Evolutionary conservation across 2,329 filamentous ascomycete genomes (phyloP).

Genomic region (Colletotrichum destructivum): DNA sequence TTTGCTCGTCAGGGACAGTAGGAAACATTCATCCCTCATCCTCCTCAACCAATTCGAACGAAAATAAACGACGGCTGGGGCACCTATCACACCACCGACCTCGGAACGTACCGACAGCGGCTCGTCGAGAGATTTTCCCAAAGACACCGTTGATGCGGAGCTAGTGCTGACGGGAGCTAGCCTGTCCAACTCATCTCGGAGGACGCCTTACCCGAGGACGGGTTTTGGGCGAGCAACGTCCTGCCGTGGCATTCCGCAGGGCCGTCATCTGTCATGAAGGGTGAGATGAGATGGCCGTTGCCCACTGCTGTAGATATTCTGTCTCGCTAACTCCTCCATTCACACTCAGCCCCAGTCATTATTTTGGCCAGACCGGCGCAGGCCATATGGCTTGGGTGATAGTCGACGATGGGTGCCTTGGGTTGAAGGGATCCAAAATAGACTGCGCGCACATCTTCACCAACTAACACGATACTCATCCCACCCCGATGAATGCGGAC

Average conservation of each 20-base stretch:
- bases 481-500: neutral
- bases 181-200: conserved; percentile 20
- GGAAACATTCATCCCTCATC: conserved; percentile 4
- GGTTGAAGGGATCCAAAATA: conserved; percentile 31
- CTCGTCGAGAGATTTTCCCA: neutral
- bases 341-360: conserved; percentile 5
- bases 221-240: neutral
- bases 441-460: conserved; percentile 1
- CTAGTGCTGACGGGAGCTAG: conserved; percentile 27
- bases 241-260: neutral
- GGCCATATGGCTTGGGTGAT: neutral
- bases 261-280: neutral
- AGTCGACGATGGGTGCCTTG: conserved; percentile 23
- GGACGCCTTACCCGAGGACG: conserved; percentile 20
- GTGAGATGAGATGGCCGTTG: conserved; percentile 9
- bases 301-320: neutral
- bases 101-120: neutral
- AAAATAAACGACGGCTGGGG: conserved; percentile 3
- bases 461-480: neutral
- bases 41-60: neutral
- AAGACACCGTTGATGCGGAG: conserved; percentile 6
- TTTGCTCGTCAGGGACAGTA: neutral
- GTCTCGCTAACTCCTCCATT: neutral
- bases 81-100: conserved; percentile 13
- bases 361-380: neutral